A percentile compares a stretch with the other conserved stretches of the same genome.
phyloP scores from a whole-genome alignment of 164 flowering plant genomes.

The Hamamelis virginiana region DNA sequence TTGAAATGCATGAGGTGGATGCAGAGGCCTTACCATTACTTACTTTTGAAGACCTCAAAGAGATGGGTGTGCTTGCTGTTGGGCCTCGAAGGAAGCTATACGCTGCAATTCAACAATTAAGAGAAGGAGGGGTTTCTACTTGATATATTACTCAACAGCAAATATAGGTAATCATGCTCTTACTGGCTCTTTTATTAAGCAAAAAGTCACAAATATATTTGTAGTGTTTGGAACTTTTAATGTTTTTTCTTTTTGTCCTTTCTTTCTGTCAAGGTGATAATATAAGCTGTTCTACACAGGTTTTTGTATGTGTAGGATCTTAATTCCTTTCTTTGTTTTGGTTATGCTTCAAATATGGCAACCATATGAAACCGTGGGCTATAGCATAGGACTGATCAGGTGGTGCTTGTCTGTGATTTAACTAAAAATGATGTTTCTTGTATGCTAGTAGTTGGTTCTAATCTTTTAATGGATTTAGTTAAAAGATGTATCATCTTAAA shows the following conservation, averaged over 20 bases:
- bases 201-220: slow-evolving; percentile 4
- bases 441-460: no score
- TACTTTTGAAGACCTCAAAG: slow-evolving; percentile 58
- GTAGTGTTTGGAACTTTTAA: slow-evolving; percentile 15
- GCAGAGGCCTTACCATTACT: slow-evolving; percentile 43
- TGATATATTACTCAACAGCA: slow-evolving; percentile 3
- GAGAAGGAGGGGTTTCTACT: slow-evolving; percentile 13
- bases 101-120: slow-evolving; percentile 35
- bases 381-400: no score
- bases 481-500: no score
- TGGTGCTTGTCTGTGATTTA: no score
- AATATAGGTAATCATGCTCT: slow-evolving; percentile 15
- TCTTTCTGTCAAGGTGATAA: slow-evolving; percentile 3
- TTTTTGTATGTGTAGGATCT: no score
- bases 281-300: no score
- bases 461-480: no score
- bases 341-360: no score
- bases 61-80: slow-evolving; percentile 40
- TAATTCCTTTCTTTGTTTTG: no score
- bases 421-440: no score
- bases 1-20: slow-evolving; percentile 56
- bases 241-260: slow-evolving; percentile 2
- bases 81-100: slow-evolving; percentile 38
- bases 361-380: no score
- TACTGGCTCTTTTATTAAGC: slow-evolving; percentile 15